Base-by-base conservation (phyloP, 495 filamentous ascomycete species). In the Niebla homalea region DNA sequence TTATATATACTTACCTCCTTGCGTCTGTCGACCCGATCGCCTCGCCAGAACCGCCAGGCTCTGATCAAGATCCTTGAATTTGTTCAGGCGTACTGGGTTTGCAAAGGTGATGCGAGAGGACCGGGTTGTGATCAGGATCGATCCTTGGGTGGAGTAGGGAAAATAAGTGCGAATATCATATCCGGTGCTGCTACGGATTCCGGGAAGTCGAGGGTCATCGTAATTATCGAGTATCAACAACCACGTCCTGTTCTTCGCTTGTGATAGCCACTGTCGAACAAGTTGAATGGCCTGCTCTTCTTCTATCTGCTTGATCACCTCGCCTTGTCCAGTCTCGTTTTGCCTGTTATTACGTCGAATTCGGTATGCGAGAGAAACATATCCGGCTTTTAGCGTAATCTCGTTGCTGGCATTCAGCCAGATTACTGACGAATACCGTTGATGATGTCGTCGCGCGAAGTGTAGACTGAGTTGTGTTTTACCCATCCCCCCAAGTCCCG, bases 51-150 rank as follows among this genome's bases (percentile, higher is more conserved):
- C 65, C 52, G 63, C 41, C 19, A 69, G 55, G 49, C 65, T 59
- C 23, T 66, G 56, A 14, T 52, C 26, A 12, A 65, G 3, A 51
- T 64, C 44, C 21, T 52, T 21, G n/a, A 70, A 39, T 56, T 70
- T 69, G 5, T 18, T 39, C 21, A 70, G 18, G 8, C 38, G 49
- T 11, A 69, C 55, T 19, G 12, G 53, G 42, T 62, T 50, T 15
- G 67, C 65, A 26, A 66, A 48, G 26, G 36, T 41, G 26, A 67
- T 55, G 41, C 56, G 38, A 1, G 62, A 59, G 37, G 60, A 66
- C 38, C 66, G 62, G 4, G 70, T 72, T 45, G 69, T 71, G 23
- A 71, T 59, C 16, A 73, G 51, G 26, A 73, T 52, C 8, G 62
- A 61, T 5, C 65, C 69, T 43, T 68, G 66, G 43, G 62, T 38